Base-by-base conservation (phyloP, 106 monocot genomes). In the Dendrobium catenatum region DNA sequence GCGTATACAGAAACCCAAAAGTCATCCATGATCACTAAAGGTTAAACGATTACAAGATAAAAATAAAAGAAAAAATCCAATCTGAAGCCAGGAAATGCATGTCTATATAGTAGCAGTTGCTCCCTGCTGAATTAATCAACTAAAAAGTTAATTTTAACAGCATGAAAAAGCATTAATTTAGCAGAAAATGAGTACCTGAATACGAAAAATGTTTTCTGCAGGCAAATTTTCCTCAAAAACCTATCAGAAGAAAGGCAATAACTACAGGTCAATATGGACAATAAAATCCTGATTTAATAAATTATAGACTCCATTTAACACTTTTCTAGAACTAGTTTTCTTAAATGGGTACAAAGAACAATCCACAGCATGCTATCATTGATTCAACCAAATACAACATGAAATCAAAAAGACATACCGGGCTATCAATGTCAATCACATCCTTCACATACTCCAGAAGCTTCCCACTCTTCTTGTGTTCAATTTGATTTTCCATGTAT, bases 171-270 rank as follows among this genome's bases (percentile, higher is more conserved):
- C 37, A 31, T 33, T 37, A 70, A 6, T 37, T 29, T 70, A 37
- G 3, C n/a, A 22, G 8, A 33, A 83, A 78, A 1, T 75, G 26
- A 77, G 44, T 73, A 98, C 98, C 98, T 95, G 98, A 18, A 98
- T 46, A 26, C 88, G 91, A 64, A 95, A 95, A 56, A 91, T 75
- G 58, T 86, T 87, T 55, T 95, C 93, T 70, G 84, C 86, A 54
- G 87, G 88, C 80, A 95, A 84, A 64, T 93, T 93, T 78, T 95
- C 98, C 87, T 91, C 95, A 84, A 93, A 98, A 8, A 89, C 97
- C 98, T 98, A 88, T 40, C 43, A 81, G 86, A 78, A 22, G 70
- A 41, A 72, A 80, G 22, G 64, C 24, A 54, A 82, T 72, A 43
- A 68, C 16, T 73, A 9, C 42, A 68, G 42, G 9, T 48, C 29